Conservation (phyloP, 169 alveolate genomes). For the Plasmodium sp. region DNA sequence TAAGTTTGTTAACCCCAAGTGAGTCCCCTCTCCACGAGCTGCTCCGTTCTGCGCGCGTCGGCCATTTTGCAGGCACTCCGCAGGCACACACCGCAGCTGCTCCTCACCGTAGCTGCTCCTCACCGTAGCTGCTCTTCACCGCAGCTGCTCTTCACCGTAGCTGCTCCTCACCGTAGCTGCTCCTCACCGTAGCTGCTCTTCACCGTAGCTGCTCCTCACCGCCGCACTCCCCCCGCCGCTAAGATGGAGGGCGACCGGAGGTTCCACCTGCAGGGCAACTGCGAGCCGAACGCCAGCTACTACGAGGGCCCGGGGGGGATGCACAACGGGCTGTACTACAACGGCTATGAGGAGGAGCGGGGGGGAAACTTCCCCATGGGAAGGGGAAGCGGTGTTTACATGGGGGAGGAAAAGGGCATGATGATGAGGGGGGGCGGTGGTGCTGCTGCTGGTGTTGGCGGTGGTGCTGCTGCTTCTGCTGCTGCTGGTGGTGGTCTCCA, state of each 20-base stretch:
- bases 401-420: background rate
- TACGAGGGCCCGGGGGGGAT: background rate
- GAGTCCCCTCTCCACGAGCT: background rate
- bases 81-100: no score
- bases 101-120: background rate
- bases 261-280: background rate
- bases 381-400: background rate
- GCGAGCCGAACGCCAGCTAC: background rate
- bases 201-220: background rate
- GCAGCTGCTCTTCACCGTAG: background rate
- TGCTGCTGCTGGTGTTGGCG: no score
- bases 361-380: background rate
- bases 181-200: background rate
- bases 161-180: background rate
- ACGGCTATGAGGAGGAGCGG: background rate
- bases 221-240: background rate
- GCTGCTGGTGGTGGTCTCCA: background rate
- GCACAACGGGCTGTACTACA: background rate
- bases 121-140: no score
- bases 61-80: background rate
- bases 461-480: no score
- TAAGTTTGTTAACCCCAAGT: background rate
- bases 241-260: conserved; percentile 25
- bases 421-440: background rate
- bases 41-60: background rate